phyloP scores from a whole-genome alignment of 192 early-diverging fungal genomes.

The Podila clonocystis region DNA sequence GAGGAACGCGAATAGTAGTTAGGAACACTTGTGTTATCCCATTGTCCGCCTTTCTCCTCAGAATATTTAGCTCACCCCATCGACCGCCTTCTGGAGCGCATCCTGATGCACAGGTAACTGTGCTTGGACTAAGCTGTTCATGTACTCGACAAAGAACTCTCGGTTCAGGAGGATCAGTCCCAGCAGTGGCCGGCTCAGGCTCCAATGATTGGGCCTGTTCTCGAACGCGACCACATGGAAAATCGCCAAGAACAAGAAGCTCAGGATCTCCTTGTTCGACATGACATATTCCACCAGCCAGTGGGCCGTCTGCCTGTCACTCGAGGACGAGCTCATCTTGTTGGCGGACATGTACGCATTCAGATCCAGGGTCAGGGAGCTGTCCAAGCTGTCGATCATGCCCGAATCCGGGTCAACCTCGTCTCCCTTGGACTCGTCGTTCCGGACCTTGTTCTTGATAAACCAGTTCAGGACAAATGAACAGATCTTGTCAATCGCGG shows the following conservation, averaged over 20 bases:
- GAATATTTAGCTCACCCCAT: constrained; percentile 6
- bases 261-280: constrained; percentile 69
- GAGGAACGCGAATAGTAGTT: background rate
- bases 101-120: constrained; percentile 36
- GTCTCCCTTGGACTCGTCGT: background rate
- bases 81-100: constrained; percentile 21
- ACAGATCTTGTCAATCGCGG: constrained; percentile 75
- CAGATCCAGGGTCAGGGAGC: too few species aligned
- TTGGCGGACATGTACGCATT: background rate
- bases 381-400: constrained; percentile 11
- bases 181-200: constrained; percentile 82
- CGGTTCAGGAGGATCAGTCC: constrained; percentile 79
- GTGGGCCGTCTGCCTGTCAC: constrained; percentile 32
- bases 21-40: background rate
- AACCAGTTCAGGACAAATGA: constrained; percentile 69
- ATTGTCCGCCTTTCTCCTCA: background rate
- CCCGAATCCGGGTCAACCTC: constrained; percentile 5
- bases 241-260: constrained; percentile 68
- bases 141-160: constrained; percentile 51
- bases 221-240: constrained; percentile 86
- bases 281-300: constrained; percentile 65
- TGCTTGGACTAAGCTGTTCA: constrained; percentile 8
- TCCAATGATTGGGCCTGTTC: constrained; percentile 83
- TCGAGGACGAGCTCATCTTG: background rate
- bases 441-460: constrained; percentile 41